Percentiles rank a stretch among this genome's conserved stretches.
phyloP scores from a whole-genome alignment of 345 rosid genomes.

The Anacardium occidentale region DNA sequence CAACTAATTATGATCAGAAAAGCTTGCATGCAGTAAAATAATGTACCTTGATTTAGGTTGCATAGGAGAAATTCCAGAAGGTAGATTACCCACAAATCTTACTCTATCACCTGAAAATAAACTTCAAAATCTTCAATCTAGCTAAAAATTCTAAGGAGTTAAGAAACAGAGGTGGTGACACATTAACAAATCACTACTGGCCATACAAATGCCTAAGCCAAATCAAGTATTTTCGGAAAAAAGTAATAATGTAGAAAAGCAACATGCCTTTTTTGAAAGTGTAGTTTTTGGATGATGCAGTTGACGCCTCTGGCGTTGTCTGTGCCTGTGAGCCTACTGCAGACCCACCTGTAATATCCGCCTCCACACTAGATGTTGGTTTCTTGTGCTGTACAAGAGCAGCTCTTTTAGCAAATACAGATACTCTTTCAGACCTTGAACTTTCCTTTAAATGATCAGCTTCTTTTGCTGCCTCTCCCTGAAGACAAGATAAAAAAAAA shows the following conservation, averaged over 20 bases:
- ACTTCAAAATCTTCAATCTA: slow-evolving; percentile 20
- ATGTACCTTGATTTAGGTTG: slow-evolving; percentile 54
- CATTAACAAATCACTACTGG: not conserved
- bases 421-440: slow-evolving; percentile 64
- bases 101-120: slow-evolving; percentile 89
- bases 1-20: not conserved
- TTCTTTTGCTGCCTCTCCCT: slow-evolving; percentile 74
- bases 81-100: slow-evolving; percentile 53
- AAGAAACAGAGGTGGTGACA: slow-evolving; percentile 12
- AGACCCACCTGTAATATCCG: slow-evolving; percentile 89
- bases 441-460: slow-evolving; percentile 67
- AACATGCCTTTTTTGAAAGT: slow-evolving; percentile 74
- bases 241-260: not conserved
- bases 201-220: not conserved
- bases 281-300: slow-evolving; percentile 85
- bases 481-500: not conserved
- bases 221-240: not conserved
- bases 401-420: slow-evolving; percentile 63
- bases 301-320: slow-evolving; percentile 87
- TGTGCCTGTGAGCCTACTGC: slow-evolving; percentile 62
- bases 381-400: slow-evolving; percentile 62
- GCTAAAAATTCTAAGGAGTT: slow-evolving; percentile 14
- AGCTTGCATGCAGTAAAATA: slow-evolving; percentile 6
- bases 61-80: slow-evolving; percentile 52
- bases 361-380: slow-evolving; percentile 93